A percentile compares a stretch with the other conserved stretches of the same genome.
phyloP scores from a whole-genome alignment of 192 early-diverging fungal species.

The Coemansia aciculifera region DNA sequence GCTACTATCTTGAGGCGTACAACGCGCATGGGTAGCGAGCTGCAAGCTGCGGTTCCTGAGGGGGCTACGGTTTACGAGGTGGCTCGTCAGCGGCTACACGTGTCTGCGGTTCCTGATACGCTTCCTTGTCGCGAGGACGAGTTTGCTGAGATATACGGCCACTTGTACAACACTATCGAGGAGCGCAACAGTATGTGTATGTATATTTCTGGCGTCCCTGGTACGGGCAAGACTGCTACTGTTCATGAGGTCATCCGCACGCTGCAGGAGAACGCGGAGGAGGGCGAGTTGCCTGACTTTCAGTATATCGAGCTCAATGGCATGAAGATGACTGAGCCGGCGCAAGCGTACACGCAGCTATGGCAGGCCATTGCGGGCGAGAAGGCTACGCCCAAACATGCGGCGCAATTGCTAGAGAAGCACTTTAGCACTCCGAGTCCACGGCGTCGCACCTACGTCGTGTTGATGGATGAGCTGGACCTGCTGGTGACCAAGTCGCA shows the following conservation, averaged over 20 bases:
- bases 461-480: conserved; percentile 97
- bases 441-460: conserved; percentile 56
- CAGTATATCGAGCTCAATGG: conserved; percentile 96
- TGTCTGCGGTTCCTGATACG: conserved; percentile 83
- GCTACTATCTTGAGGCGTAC: conserved; percentile 26
- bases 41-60: conserved; percentile 8
- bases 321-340: conserved; percentile 93
- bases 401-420: conserved; percentile 72
- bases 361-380: conserved; percentile 69
- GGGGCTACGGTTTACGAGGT: conserved; percentile 59
- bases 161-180: conserved; percentile 76
- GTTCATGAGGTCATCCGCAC: conserved; percentile 80
- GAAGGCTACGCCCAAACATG: conserved; percentile 70
- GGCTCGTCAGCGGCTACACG: conserved; percentile 80
- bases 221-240: conserved; percentile 97
- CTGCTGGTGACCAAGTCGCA: conserved; percentile 89
- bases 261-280: conserved; percentile 60
- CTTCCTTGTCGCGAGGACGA: conserved; percentile 95
- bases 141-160: conserved; percentile 76
- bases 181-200: conserved; percentile 82
- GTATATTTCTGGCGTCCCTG: conserved; percentile 95
- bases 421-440: conserved; percentile 62
- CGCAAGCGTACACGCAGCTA: conserved; percentile 79
- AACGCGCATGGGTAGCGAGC: conserved; percentile 19
- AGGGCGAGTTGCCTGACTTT: conserved; percentile 68